Percentiles rank a stretch among this genome's conserved stretches.
phyloP scores from a whole-genome alignment of 2,329 filamentous ascomycete species.

The Didymella glomerata region DNA sequence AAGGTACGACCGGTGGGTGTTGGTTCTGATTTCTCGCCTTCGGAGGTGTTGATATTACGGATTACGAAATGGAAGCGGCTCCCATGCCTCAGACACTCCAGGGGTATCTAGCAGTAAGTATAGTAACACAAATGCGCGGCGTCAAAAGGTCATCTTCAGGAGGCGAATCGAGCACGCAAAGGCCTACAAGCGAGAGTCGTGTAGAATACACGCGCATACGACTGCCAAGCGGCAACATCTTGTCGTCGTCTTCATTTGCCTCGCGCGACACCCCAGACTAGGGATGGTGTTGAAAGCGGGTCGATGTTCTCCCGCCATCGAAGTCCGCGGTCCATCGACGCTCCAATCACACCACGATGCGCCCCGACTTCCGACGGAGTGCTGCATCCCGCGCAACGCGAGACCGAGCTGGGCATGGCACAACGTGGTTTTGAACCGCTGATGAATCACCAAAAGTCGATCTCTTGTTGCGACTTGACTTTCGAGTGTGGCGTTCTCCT shows the following conservation, averaged over 20 bases:
- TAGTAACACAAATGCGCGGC: not conserved
- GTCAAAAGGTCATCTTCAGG: not conserved
- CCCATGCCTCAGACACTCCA: conserved; percentile 9
- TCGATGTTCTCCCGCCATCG: conserved; percentile 24
- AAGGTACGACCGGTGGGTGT: not conserved
- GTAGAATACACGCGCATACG: conserved; percentile 1
- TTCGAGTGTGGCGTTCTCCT: not conserved
- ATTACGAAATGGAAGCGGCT: conserved; percentile 11
- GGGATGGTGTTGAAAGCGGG: conserved; percentile 20
- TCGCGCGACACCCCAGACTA: conserved; percentile 20
- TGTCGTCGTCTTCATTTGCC: conserved; percentile 23
- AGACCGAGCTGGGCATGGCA: conserved; percentile 7
- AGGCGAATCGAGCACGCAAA: conserved; percentile 8
- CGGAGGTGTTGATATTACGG: conserved; percentile 3
- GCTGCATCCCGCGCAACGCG: conserved; percentile 2
- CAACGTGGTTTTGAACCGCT: conserved; percentile 6
- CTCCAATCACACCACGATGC: conserved; percentile 12
- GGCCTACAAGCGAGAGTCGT: not conserved
- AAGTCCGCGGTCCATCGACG: conserved; percentile 2
- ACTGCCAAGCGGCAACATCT: conserved; percentile 19
- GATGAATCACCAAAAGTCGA: conserved; percentile 2
- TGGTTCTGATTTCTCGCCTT: not conserved
- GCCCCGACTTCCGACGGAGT: conserved; percentile 16
- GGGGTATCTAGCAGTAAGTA: conserved; percentile 4
- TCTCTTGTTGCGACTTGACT: not conserved